Percentiles rank a stretch among this genome's conserved stretches.
These are phyloP conservation scores for Dendrobium huoshanense DNA, from an alignment of 106 monocot genomes.

Conservation along the genomic window DNA sequence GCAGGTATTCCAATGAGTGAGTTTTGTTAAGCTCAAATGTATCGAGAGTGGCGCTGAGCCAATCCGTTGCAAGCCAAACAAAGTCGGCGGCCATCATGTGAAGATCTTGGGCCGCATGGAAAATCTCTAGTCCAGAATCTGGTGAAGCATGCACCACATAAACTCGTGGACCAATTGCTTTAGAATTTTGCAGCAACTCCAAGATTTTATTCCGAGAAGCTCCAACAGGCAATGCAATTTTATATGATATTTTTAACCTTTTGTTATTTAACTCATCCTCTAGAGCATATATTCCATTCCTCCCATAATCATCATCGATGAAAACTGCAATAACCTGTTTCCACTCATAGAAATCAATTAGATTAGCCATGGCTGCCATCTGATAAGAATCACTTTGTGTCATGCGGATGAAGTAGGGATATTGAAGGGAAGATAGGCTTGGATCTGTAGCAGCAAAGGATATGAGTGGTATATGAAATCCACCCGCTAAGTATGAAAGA, in stretches of 20 bases:
- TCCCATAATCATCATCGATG: conserved; percentile 65
- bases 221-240: conserved; percentile 35
- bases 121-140: conserved; percentile 54
- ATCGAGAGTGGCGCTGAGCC: conserved; percentile 49
- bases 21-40: conserved; percentile 3
- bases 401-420: conserved; percentile 60
- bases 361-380: conserved; percentile 68
- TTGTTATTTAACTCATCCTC: conserved; percentile 37
- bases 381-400: conserved; percentile 60
- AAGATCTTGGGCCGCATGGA: conserved; percentile 43
- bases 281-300: conserved; percentile 37
- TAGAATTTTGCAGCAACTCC: conserved; percentile 30
- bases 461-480: conserved; percentile 57
- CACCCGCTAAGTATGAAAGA: conserved; percentile 42
- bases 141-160: conserved; percentile 66
- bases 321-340: conserved; percentile 50
- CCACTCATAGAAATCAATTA: conserved; percentile 57
- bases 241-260: conserved; percentile 38
- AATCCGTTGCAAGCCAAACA: conserved; percentile 75
- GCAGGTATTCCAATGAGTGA: conserved; percentile 20
- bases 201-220: conserved; percentile 18
- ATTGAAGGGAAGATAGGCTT: conserved; percentile 56
- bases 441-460: conserved; percentile 85
- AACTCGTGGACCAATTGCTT: conserved; percentile 45
- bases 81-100: conserved; percentile 58